phyloP scores from a whole-genome alignment of 768 basidiomycete genomes.

The Boletus sensibilis region DNA sequence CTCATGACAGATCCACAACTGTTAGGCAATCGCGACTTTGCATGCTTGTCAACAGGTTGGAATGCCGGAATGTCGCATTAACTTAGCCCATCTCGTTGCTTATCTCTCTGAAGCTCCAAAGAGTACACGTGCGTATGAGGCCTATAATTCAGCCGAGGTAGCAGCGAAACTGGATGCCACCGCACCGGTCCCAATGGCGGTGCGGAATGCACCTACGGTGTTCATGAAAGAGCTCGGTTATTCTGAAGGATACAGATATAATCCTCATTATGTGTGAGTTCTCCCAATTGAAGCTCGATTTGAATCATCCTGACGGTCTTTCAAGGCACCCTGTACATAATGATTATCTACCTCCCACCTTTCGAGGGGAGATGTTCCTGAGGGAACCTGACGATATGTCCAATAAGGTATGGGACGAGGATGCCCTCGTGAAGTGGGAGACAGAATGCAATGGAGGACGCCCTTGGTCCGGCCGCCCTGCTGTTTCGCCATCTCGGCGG shows the following conservation, averaged over 20 bases:
- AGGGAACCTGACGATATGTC: slow-evolving; percentile 41
- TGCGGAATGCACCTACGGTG: slow-evolving; percentile 76
- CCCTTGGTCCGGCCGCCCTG: slow-evolving; percentile 45
- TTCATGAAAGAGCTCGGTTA: slow-evolving; percentile 72
- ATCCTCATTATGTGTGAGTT: slow-evolving; percentile 56
- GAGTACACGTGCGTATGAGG: slow-evolving; percentile 76
- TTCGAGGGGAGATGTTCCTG: slow-evolving; percentile 46
- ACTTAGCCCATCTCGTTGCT: slow-evolving; percentile 72
- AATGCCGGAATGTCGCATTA: slow-evolving; percentile 83
- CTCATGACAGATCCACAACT: neutral
- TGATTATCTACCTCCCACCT: slow-evolving; percentile 54
- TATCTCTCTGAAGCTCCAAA: slow-evolving; percentile 85
- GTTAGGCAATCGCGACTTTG: slow-evolving; percentile 58
- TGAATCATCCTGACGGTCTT: slow-evolving; percentile 1
- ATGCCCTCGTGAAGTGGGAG: slow-evolving; percentile 56
- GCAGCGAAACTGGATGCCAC: slow-evolving; percentile 53
- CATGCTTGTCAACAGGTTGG: slow-evolving; percentile 68
- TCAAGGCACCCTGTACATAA: slow-evolving; percentile 64
- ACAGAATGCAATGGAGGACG: slow-evolving; percentile 45
- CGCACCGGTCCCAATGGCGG: slow-evolving; percentile 63
- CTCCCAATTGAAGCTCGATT: neutral
- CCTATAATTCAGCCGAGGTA: slow-evolving; percentile 66
- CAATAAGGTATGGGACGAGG: slow-evolving; percentile 61
- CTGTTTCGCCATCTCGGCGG: neutral
- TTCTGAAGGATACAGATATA: slow-evolving; percentile 61